Evolutionary conservation across 2,329 filamentous ascomycete genomes (phyloP).

Genomic region (Parastagonospora avenae): DNA sequence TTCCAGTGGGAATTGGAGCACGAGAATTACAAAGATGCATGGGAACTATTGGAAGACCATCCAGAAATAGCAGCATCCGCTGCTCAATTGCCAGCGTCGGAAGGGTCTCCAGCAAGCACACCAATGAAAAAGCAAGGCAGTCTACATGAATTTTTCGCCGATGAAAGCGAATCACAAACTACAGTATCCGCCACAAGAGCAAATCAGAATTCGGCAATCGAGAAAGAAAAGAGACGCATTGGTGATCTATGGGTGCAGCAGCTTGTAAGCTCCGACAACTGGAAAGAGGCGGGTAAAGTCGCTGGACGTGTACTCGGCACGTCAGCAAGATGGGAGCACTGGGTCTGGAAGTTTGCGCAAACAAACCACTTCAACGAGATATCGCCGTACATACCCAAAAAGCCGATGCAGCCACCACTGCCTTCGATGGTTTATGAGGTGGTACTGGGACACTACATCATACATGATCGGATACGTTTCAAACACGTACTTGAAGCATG

Average conservation of each 20-base stretch:
- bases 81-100: conserved; percentile 41
- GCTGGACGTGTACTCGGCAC: conserved; percentile 83
- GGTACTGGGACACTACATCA: conserved; percentile 86
- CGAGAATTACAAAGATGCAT: conserved; percentile 80
- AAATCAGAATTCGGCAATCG: conserved; percentile 66
- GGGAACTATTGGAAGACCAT: conserved; percentile 86
- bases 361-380: conserved; percentile 90
- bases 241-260: conserved; percentile 94
- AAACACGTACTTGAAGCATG: conserved; percentile 80
- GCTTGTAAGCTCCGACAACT: conserved; percentile 74
- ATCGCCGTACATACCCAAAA: conserved; percentile 77
- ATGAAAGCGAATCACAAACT: conserved; percentile 67
- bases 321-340: conserved; percentile 87
- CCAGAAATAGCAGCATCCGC: conserved; percentile 67
- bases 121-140: conserved; percentile 52
- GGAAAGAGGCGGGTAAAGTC: conserved; percentile 77
- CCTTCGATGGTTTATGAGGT: conserved; percentile 86
- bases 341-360: conserved; percentile 90
- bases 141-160: conserved; percentile 71
- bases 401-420: conserved; percentile 77
- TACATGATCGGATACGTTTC: conserved; percentile 74
- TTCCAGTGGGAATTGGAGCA: conserved; percentile 84
- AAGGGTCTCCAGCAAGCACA: conserved; percentile 49
- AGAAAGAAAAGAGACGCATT: conserved; percentile 87
- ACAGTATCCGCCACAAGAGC: conserved; percentile 64